A percentile compares a stretch with the other conserved stretches of the same genome.
These are phyloP conservation scores for Podospora appendiculata DNA, from an alignment of 495 filamentous ascomycete species.

Conservation along the genomic window DNA sequence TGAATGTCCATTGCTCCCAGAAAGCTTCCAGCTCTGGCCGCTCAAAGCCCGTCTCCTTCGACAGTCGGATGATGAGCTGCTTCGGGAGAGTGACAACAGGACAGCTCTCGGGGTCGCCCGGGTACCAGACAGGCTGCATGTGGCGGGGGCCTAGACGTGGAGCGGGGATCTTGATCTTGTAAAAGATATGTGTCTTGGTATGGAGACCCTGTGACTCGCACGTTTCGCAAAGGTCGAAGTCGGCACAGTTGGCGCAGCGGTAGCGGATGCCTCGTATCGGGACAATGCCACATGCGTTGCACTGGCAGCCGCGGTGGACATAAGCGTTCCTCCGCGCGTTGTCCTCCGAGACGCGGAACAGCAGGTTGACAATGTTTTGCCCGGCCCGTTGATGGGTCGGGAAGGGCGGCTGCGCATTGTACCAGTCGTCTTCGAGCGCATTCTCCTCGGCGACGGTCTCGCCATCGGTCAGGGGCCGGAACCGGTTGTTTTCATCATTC, in stretches of 20 bases:
- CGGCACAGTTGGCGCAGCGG: slow-evolving; percentile 83
- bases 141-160: slow-evolving; percentile 44
- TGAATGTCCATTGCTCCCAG: slow-evolving; percentile 92
- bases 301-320: slow-evolving; percentile 88
- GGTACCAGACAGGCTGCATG: slow-evolving; percentile 78
- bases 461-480: slow-evolving; percentile 37
- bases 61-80: slow-evolving; percentile 54
- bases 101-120: slow-evolving; percentile 67
- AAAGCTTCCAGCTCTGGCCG: slow-evolving; percentile 79
- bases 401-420: slow-evolving; percentile 29
- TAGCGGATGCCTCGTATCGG: slow-evolving; percentile 91
- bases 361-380: slow-evolving; percentile 62
- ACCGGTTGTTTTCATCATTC: slow-evolving; percentile 30
- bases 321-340: slow-evolving; percentile 77
- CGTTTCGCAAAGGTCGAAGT: slow-evolving; percentile 84
- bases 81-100: slow-evolving; percentile 51
- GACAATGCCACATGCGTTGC: slow-evolving; percentile 75
- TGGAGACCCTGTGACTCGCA: slow-evolving; percentile 83
- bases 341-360: slow-evolving; percentile 77
- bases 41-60: slow-evolving; percentile 68
- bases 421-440: slow-evolving; percentile 51
- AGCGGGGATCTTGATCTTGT: slow-evolving; percentile 58
- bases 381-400: slow-evolving; percentile 47
- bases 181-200: slow-evolving; percentile 89
- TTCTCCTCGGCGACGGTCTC: slow-evolving; percentile 54